Base-by-base conservation (phyloP, 73 alveolate genomes). In the Paramecium pentaurelia region DNA sequence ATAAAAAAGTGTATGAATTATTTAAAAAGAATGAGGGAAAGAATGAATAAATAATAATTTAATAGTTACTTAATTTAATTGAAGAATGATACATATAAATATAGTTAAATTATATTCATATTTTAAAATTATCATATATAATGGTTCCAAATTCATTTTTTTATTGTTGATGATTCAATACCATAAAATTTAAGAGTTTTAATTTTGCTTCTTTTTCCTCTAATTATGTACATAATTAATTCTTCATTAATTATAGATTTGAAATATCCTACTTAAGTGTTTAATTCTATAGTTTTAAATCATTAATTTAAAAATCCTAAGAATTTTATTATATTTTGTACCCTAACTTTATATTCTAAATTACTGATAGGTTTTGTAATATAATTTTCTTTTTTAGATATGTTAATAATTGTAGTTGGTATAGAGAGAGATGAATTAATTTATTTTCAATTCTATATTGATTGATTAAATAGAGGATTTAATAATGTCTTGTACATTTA, bases 21-120 rank as follows among this genome's bases (percentile, higher is more conserved):
- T 73, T 73, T 37, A 73, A 73, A 9, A 73, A 73, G 28, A 73
- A 34, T 73, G 64, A 73, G 40, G 87, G 87, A 73, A 73, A 73
- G 40, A 40, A 73, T 37, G 18, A 73, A 73, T 73, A 73, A 73
- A 37, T 73, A 8, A 36, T 73, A 32, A 22, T 38, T 4, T 37
- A 73, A 38, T 44, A 73, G 47, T 73, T 73, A 73, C 84, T 28
- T 28, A 64, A 64, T 64, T 32, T 64, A 11, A 64, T 64, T 64
- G 84, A 64, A 64, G 84, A 64, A 64, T 64, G 84, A 64, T 28
- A 51, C 10, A 8, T 25, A 64, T 64, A 12, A 59, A 11, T 22
- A 54, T 54, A 54, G 70, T 54, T 54, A 54, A 47, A 47, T 47
- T 47, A 9, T 7, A 47, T 47, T 64, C 45, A 64, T 64, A 64